A percentile compares a stretch with the other conserved stretches of the same genome.
These are phyloP conservation scores for Colletotrichum lindemuthianum DNA, from an alignment of 2,329 filamentous ascomycete species.

Conservation along the genomic window DNA sequence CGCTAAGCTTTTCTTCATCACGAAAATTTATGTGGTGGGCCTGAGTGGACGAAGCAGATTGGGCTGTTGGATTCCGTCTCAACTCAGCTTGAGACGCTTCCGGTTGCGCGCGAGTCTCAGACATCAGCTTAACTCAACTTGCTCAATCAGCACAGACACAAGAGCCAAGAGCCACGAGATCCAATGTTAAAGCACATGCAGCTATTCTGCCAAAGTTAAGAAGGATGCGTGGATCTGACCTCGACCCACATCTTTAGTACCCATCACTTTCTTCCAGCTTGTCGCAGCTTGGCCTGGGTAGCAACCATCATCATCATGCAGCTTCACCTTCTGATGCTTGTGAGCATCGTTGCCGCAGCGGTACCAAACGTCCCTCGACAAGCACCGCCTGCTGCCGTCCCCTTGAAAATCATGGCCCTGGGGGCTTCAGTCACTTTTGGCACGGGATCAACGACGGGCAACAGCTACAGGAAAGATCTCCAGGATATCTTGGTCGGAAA, in stretches of 20 bases:
- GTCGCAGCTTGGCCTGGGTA: not conserved
- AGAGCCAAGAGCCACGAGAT: not conserved
- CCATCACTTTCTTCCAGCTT: not conserved
- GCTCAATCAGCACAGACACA: not conserved
- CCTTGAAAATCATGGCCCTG: constrained; percentile 26
- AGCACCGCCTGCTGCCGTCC: constrained; percentile 10
- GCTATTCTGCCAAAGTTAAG: too few species aligned
- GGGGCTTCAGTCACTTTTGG: constrained; percentile 33
- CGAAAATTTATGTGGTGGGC: not conserved
- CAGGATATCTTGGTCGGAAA: constrained; percentile 35
- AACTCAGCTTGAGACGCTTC: constrained; percentile 15
- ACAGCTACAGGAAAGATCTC: constrained; percentile 50
- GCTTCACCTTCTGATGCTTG: not conserved
- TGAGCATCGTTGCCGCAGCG: not conserved
- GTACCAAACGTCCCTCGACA: constrained; percentile 6
- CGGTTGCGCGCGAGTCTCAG: constrained; percentile 32
- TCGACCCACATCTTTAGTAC: too few species aligned
- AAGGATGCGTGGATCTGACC: too few species aligned
- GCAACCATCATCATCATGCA: not conserved
- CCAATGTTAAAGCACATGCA: not conserved
- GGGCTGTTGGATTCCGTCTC: constrained; percentile 4
- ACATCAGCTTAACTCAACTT: constrained; percentile 4
- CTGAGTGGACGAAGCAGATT: not conserved
- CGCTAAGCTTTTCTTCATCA: not conserved
- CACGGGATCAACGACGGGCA: constrained; percentile 43